Conservation (phyloP, 768 basidiomycete species). For the Naematelia encephala region DNA sequence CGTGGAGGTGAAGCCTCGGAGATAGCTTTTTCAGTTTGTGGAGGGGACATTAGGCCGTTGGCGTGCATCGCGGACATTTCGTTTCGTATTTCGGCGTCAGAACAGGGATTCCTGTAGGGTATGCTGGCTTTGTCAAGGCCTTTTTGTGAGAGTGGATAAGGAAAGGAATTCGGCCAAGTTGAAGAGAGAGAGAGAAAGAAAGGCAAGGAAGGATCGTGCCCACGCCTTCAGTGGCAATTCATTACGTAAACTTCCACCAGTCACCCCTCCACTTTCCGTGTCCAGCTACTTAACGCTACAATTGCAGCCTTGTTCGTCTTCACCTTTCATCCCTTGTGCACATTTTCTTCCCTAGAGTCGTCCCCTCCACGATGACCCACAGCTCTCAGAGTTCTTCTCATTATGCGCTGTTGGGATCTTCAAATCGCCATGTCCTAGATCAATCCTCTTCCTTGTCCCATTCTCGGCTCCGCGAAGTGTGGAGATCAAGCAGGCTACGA, state of each 20-base stretch:
- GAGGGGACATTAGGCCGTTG: slow-evolving; percentile 36
- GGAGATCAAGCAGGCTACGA: too few species aligned
- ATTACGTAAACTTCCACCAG: neutral
- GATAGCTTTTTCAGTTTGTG: slow-evolving; percentile 31
- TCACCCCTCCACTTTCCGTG: neutral
- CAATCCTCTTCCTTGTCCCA: too few species aligned
- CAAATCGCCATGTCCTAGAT: too few species aligned
- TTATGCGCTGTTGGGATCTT: too few species aligned
- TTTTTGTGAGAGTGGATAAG: neutral
- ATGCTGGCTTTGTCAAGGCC: too few species aligned
- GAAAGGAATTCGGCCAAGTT: neutral
- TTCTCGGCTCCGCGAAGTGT: too few species aligned
- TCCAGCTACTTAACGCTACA: too few species aligned
- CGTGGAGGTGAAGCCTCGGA: slow-evolving; percentile 30
- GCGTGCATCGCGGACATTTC: slow-evolving; percentile 16
- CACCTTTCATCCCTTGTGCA: too few species aligned
- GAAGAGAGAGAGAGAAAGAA: slow-evolving; percentile 2
- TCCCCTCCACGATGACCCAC: too few species aligned
- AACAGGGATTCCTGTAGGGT: neutral
- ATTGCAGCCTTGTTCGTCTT: too few species aligned
- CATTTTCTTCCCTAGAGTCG: too few species aligned
- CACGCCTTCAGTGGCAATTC: neutral
- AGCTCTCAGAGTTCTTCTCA: too few species aligned
- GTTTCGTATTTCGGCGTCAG: neutral
- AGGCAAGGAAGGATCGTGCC: neutral